Percentiles rank a stretch among this genome's conserved stretches.
Evolutionary conservation across 2,329 filamentous ascomycete genomes (phyloP).

Genomic region (Hymenoscyphus fraxineus): DNA sequence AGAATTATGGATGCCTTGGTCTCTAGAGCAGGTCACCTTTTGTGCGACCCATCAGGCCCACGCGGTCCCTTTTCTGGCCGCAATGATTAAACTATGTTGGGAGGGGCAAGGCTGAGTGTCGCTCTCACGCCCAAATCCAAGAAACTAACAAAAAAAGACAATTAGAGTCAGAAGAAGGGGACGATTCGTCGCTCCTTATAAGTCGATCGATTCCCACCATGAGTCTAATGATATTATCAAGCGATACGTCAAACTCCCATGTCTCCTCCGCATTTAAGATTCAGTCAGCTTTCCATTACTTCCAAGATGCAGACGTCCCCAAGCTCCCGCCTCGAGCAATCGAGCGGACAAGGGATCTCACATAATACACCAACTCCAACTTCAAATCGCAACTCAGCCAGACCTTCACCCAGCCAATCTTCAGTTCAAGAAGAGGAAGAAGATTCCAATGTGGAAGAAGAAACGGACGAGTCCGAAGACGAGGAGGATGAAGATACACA

Average conservation of each 20-base stretch:
- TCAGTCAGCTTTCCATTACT: slow-evolving; percentile 31
- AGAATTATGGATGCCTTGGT: slow-evolving; percentile 11
- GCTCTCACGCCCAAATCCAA: slow-evolving; percentile 18
- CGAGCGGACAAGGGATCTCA: neutral
- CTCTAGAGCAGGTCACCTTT: slow-evolving; percentile 5
- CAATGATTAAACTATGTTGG: slow-evolving; percentile 22
- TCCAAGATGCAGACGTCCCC: slow-evolving; percentile 29
- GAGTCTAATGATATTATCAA: slow-evolving; percentile 12
- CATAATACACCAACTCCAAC: neutral
- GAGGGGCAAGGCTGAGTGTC: slow-evolving; percentile 26
- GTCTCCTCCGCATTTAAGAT: slow-evolving; percentile 31
- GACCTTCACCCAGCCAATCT: neutral
- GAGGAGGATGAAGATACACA: slow-evolving; percentile 5
- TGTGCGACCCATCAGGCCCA: slow-evolving; percentile 1
- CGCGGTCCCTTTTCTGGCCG: slow-evolving; percentile 19
- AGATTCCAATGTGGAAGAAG: slow-evolving; percentile 14
- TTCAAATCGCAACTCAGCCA: neutral
- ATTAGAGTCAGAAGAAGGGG: slow-evolving; percentile 21
- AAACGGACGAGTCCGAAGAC: slow-evolving; percentile 15
- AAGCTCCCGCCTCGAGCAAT: neutral
- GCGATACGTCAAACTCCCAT: slow-evolving; percentile 24
- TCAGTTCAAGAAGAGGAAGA: slow-evolving; percentile 15
- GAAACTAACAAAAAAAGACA: slow-evolving; percentile 24
- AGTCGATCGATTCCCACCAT: slow-evolving; percentile 24
- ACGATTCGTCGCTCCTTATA: slow-evolving; percentile 17